phyloP scores from a whole-genome alignment of 805 yeast genomes.

The Hanseniaspora meyeri region DNA sequence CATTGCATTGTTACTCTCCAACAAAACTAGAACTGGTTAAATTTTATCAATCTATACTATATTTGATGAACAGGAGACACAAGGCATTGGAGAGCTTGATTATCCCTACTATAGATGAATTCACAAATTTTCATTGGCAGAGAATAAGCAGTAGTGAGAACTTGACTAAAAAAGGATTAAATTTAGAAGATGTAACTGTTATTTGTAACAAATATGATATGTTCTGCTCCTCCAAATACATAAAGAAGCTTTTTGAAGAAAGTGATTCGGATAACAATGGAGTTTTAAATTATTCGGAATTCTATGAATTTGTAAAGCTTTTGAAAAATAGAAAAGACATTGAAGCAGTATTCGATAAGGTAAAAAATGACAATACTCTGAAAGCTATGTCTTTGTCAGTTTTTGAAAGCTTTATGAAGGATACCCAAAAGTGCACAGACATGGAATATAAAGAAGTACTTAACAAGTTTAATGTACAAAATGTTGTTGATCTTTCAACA shows the following conservation, averaged over 20 bases:
- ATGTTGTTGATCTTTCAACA: slow-evolving; percentile 17
- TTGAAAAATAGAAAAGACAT: slow-evolving; percentile 60
- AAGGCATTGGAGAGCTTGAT: slow-evolving; percentile 53
- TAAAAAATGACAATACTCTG: slow-evolving; percentile 19
- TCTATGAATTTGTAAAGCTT: slow-evolving; percentile 58
- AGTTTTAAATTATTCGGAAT: slow-evolving; percentile 55
- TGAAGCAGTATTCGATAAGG: slow-evolving; percentile 33
- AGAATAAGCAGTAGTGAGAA: slow-evolving; percentile 29
- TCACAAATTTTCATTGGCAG: slow-evolving; percentile 56
- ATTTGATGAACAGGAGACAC: slow-evolving; percentile 44
- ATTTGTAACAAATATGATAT: slow-evolving; percentile 60
- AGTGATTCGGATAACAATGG: slow-evolving; percentile 42
- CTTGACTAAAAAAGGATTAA: slow-evolving; percentile 28
- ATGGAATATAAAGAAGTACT: slow-evolving; percentile 28
- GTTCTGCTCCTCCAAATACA: slow-evolving; percentile 44
- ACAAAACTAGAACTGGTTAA: slow-evolving; percentile 39
- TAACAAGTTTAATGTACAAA: slow-evolving; percentile 24
- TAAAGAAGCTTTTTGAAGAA: slow-evolving; percentile 39
- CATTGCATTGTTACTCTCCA: slow-evolving; percentile 64
- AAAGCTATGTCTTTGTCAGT: slow-evolving; percentile 22
- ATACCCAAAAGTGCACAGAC: slow-evolving; percentile 37
- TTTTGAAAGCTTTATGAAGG: slow-evolving; percentile 35
- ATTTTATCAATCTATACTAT: slow-evolving; percentile 43
- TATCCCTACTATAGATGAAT: slow-evolving; percentile 44
- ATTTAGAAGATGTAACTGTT: slow-evolving; percentile 56